Conservation (phyloP, 805 yeast species). For the Torulaspora quercuum region DNA sequence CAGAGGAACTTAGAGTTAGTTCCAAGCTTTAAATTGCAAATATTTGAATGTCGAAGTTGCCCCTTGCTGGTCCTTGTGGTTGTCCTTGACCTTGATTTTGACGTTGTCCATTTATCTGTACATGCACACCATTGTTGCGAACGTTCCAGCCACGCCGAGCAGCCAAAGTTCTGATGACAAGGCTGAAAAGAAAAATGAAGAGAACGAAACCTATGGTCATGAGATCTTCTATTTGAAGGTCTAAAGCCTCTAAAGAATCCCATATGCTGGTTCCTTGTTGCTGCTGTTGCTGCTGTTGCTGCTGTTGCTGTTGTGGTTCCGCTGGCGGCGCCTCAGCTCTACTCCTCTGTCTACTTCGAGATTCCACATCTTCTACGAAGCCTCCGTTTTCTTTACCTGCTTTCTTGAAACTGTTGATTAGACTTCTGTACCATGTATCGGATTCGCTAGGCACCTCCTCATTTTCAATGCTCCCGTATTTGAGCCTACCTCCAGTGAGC, state of each 20-base stretch:
- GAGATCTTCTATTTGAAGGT: slow-evolving; percentile 24
- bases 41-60: slow-evolving; percentile 28
- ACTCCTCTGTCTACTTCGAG: not conserved
- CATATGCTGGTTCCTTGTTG: slow-evolving; percentile 6
- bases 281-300: slow-evolving; percentile 5
- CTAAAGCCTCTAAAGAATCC: slow-evolving; percentile 16
- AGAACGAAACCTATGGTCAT: slow-evolving; percentile 22
- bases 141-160: slow-evolving; percentile 31
- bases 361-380: slow-evolving; percentile 4
- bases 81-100: slow-evolving; percentile 4
- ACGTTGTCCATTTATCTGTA: slow-evolving; percentile 14
- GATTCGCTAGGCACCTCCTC: slow-evolving; percentile 13
- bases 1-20: too few relatives aligned
- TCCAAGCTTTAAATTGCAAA: slow-evolving; percentile 29
- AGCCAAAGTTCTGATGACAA: slow-evolving; percentile 24
- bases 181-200: slow-evolving; percentile 19
- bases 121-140: slow-evolving; percentile 17
- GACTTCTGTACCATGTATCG: slow-evolving; percentile 14
- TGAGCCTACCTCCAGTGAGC: slow-evolving; percentile 37
- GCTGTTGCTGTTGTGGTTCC: slow-evolving; percentile 4
- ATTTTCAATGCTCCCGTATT: slow-evolving; percentile 11
- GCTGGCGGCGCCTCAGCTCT: slow-evolving; percentile 3
- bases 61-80: slow-evolving; percentile 8
- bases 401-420: slow-evolving; percentile 17
- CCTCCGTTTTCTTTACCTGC: slow-evolving; percentile 19